phyloP scores from a whole-genome alignment of 2,329 filamentous ascomycete genomes.

The Penicillium sp. region DNA sequence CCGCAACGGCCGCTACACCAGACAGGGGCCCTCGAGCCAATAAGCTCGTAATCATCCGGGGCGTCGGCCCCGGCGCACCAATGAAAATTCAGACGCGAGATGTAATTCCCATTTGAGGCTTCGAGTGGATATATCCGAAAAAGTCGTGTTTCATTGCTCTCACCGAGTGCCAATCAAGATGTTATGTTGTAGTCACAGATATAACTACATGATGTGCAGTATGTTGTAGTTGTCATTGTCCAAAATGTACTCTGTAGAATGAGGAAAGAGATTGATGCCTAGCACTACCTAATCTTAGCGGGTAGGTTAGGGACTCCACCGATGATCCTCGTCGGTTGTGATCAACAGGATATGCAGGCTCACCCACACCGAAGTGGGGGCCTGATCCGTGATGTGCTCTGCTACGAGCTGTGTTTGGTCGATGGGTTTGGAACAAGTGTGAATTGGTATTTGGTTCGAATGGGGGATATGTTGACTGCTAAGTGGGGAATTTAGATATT shows the following conservation, averaged over 20 bases:
- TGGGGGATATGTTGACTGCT: constrained; percentile 16
- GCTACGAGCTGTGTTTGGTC: constrained; percentile 8
- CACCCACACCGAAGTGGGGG: constrained; percentile 3
- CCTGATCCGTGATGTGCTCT: constrained; percentile 8
- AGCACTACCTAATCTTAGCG: background rate
- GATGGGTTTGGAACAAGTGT: background rate
- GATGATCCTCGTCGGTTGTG: constrained; percentile 14
- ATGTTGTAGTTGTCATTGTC: too few relatives aligned
- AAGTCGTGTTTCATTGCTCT: background rate
- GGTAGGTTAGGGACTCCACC: background rate
- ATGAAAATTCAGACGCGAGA: background rate
- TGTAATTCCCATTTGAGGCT: background rate
- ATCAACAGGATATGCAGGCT: constrained; percentile 12
- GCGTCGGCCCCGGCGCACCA: constrained; percentile 3
- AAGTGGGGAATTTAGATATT: constrained; percentile 11
- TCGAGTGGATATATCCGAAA: too few relatives aligned
- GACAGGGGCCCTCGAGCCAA: background rate
- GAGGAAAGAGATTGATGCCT: background rate
- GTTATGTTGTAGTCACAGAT: too few relatives aligned
- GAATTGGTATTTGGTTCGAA: constrained; percentile 3
- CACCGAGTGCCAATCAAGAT: background rate
- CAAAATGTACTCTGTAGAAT: background rate
- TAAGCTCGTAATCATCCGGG: constrained; percentile 3
- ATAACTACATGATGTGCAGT: too few relatives aligned
- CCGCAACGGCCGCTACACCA: constrained; percentile 3